These are phyloP conservation scores for Citrus hindsii DNA, from an alignment of 345 rosid species.

Conservation along the genomic window DNA sequence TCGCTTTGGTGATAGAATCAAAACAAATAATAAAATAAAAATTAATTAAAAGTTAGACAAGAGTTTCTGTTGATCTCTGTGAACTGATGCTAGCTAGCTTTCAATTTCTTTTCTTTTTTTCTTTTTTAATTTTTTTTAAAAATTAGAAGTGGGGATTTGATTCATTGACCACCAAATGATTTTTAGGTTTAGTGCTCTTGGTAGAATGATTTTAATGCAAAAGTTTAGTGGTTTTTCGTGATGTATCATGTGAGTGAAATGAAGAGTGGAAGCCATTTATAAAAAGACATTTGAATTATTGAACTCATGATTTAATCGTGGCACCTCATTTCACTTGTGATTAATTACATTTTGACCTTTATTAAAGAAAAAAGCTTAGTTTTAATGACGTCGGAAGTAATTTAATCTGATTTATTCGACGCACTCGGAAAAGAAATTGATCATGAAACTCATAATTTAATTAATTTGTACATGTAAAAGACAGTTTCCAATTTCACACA, in stretches of 20 bases:
- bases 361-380: background rate
- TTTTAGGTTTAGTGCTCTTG: constrained; percentile 35
- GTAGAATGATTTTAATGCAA: constrained; percentile 12
- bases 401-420: background rate
- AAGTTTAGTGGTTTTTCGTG: background rate
- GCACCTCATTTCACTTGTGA: background rate
- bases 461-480: too few species aligned
- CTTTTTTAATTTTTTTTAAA: background rate
- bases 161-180: constrained; percentile 39
- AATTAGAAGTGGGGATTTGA: constrained; percentile 37
- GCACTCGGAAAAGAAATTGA: background rate
- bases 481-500: too few species aligned
- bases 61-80: constrained; percentile 6
- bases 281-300: background rate
- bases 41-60: background rate
- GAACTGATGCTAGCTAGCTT: background rate
- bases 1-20: constrained; percentile 12
- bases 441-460: too few species aligned
- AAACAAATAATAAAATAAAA: background rate
- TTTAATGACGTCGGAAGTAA: background rate
- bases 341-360: background rate
- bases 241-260: constrained; percentile 17
- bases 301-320: background rate
- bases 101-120: background rate
- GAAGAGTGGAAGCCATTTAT: constrained; percentile 31